Evolutionary conservation across 1,284 basidiomycete genomes (phyloP), one percentile per base, ranked within the genome.

Genomic region (Cryptococcus depauperatus): DNA sequence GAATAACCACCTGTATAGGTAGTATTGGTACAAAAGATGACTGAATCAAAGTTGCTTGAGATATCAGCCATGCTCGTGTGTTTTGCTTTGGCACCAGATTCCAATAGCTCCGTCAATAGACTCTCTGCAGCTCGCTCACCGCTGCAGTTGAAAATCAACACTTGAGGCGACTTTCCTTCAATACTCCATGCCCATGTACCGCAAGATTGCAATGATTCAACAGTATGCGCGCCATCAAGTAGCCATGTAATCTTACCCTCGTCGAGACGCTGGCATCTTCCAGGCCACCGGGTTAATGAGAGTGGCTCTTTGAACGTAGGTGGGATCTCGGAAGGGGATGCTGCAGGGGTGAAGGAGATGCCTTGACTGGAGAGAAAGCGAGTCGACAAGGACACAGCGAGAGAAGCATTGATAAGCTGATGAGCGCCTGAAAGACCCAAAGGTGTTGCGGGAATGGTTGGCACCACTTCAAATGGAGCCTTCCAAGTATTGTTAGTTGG

Each of bases 111-210:
- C 3, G 70, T 70, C 16, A 99, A 74, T 62, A 99, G 83, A 0
- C 75, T 71, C 37, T 77, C 69, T 2, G 85, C 90, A 5, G 86
- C 85, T 26, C 95, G 81, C 6, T 90, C 93, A 44, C 79, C 83
- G 3, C 93, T 96, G 72, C 91, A 97, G 71, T 99, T 99, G 75
- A 98, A 99, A 28, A 98, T 78, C 37, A 99, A 74, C 3, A 86
- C 72, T 28, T 86, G 79, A 11, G 63, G 66, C 40, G 37, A 35
- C 18, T 30, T 41, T 6, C 21, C 35, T 3, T 44, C 52, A 19
- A 53, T 54, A 5, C 43, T 35, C 56, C 62, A 68, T 16, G 61
- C 68, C 95, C 95, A 99, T 50, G 84, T 75, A 16, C 85, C 79
- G 58, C 92, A 93, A 49, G 82, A 87, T 37, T 79, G 76, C 25